Base-by-base conservation (phyloP, 2,329 filamentous ascomycete genomes). In the Helicocarpus griseus region DNA sequence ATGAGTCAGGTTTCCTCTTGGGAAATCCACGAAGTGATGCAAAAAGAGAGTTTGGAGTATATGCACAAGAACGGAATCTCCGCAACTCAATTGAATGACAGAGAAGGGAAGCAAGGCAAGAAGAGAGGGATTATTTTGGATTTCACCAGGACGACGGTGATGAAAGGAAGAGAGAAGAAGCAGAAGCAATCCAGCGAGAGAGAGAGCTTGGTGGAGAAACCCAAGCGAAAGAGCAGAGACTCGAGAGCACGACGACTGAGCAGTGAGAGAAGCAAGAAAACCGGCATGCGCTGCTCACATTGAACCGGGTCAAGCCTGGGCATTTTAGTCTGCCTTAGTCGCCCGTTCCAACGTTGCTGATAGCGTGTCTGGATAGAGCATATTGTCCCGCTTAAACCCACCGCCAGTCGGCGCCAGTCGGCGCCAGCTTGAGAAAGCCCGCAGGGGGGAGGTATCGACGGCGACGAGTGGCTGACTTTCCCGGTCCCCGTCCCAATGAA, bases 401-500 rank as follows among this genome's bases (percentile, higher is more conserved):
- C n/a, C 24, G 24, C 8, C n/a, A n/a, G n/a, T n/a, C n/a, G n/a
- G n/a, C n/a, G n/a, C n/a, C n/a, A n/a, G n/a, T n/a, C n/a, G n/a
- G n/a, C n/a, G n/a, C n/a, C n/a, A n/a, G n/a, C n/a, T n/a, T n/a
- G n/a, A n/a, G n/a, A n/a, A n/a, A n/a, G n/a, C n/a, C n/a, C n/a
- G n/a, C n/a, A n/a, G n/a, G n/a, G 11, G 41, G 26, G 21, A 36
- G 5, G 33, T n/a, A 36, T 44, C 28, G 41, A 44, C 26, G 24
- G 41, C 24, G 41, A 24, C 29, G 21, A 36, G 29, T 47, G 44
- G 44, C 44, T 36, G 28, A 29, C 44, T 47, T 26, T 47, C 44
- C 44, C 44, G 44, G 21, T 8, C n/a, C 44, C 44, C 44, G 44
- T 47, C 44, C 44, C 44, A 47, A 35, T 39, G 44, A 17, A 47